A percentile compares a stretch with the other conserved stretches of the same genome.
These are phyloP conservation scores for Candida jianshihensis DNA, from an alignment of 805 yeast species.

Conservation along the genomic window DNA sequence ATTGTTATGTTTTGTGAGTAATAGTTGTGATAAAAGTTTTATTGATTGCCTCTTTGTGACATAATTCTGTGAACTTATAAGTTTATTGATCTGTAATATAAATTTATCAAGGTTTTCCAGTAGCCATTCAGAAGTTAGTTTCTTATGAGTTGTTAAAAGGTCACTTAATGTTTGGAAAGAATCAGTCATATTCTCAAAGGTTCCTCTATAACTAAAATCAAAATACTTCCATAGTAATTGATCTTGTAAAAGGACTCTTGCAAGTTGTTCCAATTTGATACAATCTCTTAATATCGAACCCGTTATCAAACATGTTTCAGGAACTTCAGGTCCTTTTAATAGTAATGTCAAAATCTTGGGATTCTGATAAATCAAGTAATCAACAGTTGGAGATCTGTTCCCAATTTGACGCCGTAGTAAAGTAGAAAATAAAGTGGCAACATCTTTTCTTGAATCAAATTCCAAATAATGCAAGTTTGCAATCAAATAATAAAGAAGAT, in stretches of 20 bases:
- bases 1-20: slow-evolving; percentile 66
- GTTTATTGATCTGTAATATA: slow-evolving; percentile 53
- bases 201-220: slow-evolving; percentile 63
- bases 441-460: slow-evolving; percentile 87
- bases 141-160: slow-evolving; percentile 61
- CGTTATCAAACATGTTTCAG: slow-evolving; percentile 64
- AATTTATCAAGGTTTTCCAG: slow-evolving; percentile 47
- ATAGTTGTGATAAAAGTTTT: slow-evolving; percentile 63
- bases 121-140: slow-evolving; percentile 65
- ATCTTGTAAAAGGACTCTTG: slow-evolving; percentile 51
- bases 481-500: slow-evolving; percentile 57
- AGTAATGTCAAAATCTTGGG: slow-evolving; percentile 60
- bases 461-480: slow-evolving; percentile 60
- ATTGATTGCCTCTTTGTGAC: slow-evolving; percentile 91
- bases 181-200: slow-evolving; percentile 88
- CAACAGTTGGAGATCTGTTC: slow-evolving; percentile 77
- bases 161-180: slow-evolving; percentile 74
- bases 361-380: slow-evolving; percentile 53
- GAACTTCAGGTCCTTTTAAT: slow-evolving; percentile 64
- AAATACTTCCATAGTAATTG: slow-evolving; percentile 77
- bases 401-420: slow-evolving; percentile 75
- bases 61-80: slow-evolving; percentile 74
- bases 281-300: slow-evolving; percentile 84
- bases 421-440: slow-evolving; percentile 62
- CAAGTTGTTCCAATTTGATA: slow-evolving; percentile 66